Conservation (phyloP, 306 rosid genomes). For the Alnus glutinosa region DNA sequence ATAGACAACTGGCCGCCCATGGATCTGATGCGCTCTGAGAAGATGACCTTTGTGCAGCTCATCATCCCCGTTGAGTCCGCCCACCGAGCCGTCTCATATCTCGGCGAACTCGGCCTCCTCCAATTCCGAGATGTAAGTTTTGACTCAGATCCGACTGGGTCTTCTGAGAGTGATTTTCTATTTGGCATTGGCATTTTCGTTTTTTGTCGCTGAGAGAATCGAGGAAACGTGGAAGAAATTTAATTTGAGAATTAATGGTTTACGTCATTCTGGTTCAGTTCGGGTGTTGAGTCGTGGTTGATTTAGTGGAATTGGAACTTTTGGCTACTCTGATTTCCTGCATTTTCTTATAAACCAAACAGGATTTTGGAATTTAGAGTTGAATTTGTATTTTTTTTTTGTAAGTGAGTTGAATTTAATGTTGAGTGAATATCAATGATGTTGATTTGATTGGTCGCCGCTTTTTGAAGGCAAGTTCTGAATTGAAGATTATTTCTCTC, state of each 20-base stretch:
- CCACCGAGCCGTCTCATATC: conserved; percentile 86
- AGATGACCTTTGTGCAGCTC: conserved; percentile 95
- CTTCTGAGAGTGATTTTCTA: conserved; percentile 10
- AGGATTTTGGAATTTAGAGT: conserved; percentile 16
- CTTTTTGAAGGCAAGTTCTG: conserved; percentile 23
- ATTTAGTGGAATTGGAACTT: neutral
- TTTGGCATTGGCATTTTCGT: conserved; percentile 13
- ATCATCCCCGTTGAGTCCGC: conserved; percentile 94
- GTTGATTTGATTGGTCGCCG: conserved; percentile 33
- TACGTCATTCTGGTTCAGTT: neutral
- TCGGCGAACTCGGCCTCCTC: conserved; percentile 94
- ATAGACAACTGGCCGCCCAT: conserved; percentile 71
- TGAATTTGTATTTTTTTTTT: neutral
- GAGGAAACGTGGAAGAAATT: conserved; percentile 8
- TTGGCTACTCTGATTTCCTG: neutral
- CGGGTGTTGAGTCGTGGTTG: neutral
- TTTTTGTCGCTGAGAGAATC: neutral
- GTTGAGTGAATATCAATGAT: conserved; percentile 12
- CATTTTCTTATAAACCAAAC: neutral
- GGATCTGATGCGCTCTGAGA: conserved; percentile 99
- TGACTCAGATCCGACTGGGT: conserved; percentile 34
- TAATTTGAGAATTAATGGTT: neutral
- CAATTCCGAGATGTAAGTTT: conserved; percentile 88
- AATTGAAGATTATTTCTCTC: conserved; percentile 7
- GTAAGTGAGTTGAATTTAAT: neutral